These are phyloP conservation scores for Coemansia aciculifera DNA, from an alignment of 192 early-diverging fungal species.

Conservation along the genomic window DNA sequence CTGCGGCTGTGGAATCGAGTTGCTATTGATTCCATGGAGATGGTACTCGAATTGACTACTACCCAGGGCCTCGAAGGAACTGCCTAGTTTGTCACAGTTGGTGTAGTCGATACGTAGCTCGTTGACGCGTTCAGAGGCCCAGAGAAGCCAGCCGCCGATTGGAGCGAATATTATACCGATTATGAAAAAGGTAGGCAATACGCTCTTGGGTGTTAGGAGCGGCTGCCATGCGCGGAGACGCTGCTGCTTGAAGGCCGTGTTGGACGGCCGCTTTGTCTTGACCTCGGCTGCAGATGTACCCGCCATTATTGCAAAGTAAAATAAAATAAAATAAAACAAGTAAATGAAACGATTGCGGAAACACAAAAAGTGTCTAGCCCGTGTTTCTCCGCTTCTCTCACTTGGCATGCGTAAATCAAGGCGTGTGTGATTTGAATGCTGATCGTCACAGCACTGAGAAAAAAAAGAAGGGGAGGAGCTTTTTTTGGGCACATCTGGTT, in stretches of 20 bases:
- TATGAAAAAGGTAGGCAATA: slow-evolving; percentile 92
- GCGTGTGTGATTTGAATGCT: neutral
- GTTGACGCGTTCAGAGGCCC: slow-evolving; percentile 82
- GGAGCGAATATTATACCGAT: slow-evolving; percentile 95
- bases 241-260: slow-evolving; percentile 99
- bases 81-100: slow-evolving; percentile 60
- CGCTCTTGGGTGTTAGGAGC: slow-evolving; percentile 96
- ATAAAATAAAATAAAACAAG: neutral
- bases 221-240: slow-evolving; percentile 99
- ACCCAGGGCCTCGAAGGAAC: slow-evolving; percentile 9
- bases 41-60: slow-evolving; percentile 39
- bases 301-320: slow-evolving; percentile 23
- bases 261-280: slow-evolving; percentile 50
- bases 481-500: neutral
- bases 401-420: slow-evolving; percentile 1
- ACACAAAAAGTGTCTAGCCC: neutral
- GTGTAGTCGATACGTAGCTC: slow-evolving; percentile 96
- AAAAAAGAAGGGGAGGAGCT: neutral
- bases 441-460: neutral
- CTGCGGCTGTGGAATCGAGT: slow-evolving; percentile 32
- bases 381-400: neutral
- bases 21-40: slow-evolving; percentile 35
- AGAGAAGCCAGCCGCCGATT: slow-evolving; percentile 86
- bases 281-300: slow-evolving; percentile 21
- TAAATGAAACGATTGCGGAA: neutral